These are phyloP conservation scores for Batkoa obscura DNA, from an alignment of 371 early-diverging fungal species.

Conservation along the genomic window DNA sequence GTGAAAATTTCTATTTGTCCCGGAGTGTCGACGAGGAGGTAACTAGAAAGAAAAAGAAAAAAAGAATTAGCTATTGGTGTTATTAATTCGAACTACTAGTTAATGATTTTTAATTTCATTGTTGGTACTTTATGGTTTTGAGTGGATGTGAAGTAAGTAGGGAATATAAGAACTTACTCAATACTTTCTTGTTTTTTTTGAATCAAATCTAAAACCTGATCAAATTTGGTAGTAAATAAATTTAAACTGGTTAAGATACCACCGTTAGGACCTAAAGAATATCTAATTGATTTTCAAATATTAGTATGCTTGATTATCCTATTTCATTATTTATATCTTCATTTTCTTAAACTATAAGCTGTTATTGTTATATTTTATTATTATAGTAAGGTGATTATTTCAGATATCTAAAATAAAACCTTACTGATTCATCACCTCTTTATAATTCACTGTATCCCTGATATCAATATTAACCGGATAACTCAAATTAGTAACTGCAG, in stretches of 20 bases:
- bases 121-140: no score
- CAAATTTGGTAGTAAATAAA: constrained; percentile 92
- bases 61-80: neutral
- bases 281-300: no score
- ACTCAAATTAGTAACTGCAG: constrained; percentile 85
- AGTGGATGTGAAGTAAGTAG: constrained; percentile 29
- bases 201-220: constrained; percentile 75
- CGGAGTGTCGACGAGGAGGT: constrained; percentile 94
- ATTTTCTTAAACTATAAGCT: no score
- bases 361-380: no score
- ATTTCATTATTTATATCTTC: no score
- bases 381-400: no score
- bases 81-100: no score
- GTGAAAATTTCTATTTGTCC: constrained; percentile 99
- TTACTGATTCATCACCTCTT: constrained; percentile 96
- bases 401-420: no score
- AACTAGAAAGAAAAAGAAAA: constrained; percentile 17
- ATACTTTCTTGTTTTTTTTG: constrained; percentile 52
- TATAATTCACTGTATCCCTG: constrained; percentile 95
- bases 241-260: constrained; percentile 95
- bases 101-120: no score
- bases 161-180: constrained; percentile 49
- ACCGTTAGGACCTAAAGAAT: constrained; percentile 98
- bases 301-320: no score
- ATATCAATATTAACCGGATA: constrained; percentile 97